Evolutionary conservation across 164 flowering plant species (phyloP).

Genomic region (Hamamelis virginiana): DNA sequence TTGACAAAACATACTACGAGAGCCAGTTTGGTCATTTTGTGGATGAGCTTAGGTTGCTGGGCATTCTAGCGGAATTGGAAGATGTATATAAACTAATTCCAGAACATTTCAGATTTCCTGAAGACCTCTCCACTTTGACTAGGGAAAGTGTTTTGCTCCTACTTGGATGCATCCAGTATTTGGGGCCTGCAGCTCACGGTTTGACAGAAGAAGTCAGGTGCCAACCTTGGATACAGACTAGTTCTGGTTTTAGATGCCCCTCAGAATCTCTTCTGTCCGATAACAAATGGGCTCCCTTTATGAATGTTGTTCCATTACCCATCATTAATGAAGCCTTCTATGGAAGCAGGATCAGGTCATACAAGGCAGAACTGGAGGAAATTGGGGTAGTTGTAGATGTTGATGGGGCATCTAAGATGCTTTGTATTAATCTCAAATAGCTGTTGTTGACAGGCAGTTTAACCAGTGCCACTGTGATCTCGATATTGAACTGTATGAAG

Average conservation of each 20-base stretch:
- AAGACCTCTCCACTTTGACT: background rate
- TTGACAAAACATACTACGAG: background rate
- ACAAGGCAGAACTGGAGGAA: background rate
- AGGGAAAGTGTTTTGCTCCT: background rate
- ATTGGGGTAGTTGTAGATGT: constrained; percentile 1
- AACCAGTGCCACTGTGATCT: background rate
- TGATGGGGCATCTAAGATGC: background rate
- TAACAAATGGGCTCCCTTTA: background rate
- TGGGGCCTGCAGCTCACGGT: constrained; percentile 6
- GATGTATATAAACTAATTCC: background rate
- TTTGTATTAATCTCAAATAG: background rate
- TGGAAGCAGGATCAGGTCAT: background rate
- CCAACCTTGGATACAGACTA: constrained; percentile 1
- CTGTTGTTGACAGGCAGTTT: background rate
- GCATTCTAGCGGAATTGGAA: background rate
- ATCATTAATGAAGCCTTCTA: constrained; percentile 4
- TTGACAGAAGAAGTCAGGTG: background rate
- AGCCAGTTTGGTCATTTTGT: background rate
- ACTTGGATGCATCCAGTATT: constrained; percentile 7
- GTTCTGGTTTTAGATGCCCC: background rate
- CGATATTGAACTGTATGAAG: background rate
- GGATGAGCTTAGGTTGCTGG: background rate
- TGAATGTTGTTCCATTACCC: constrained; percentile 7
- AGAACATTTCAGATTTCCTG: background rate
- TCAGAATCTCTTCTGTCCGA: background rate